These are phyloP conservation scores for Pythium aphanidermatum DNA, from an alignment of 352 stramenopile species.

Conservation along the genomic window DNA sequence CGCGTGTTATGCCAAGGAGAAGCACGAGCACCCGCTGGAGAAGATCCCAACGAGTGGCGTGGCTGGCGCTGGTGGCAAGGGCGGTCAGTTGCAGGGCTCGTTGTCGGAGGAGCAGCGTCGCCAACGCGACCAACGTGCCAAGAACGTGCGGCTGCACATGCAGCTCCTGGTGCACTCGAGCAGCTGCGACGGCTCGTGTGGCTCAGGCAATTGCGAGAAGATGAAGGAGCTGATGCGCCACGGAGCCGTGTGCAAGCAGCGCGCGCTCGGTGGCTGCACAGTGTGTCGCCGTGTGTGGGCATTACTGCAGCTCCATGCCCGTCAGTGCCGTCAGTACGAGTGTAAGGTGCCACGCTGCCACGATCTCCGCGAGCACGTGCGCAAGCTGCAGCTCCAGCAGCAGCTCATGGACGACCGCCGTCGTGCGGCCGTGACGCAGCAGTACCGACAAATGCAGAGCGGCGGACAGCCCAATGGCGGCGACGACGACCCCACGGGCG, in stretches of 20 bases:
- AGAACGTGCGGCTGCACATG: conserved; percentile 97
- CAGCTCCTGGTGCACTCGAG: conserved; percentile 96
- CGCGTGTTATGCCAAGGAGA: conserved; percentile 79
- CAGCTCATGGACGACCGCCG: conserved; percentile 97
- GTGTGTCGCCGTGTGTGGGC: conserved; percentile 97
- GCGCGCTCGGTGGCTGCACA: conserved; percentile 90
- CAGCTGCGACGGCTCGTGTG: conserved; percentile 91
- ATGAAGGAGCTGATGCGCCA: conserved; percentile 99
- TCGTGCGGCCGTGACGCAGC: conserved; percentile 80
- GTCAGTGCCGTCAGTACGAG: conserved; percentile 91
- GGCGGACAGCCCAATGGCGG: conserved; percentile 24
- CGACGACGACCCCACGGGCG: conserved; percentile 13
- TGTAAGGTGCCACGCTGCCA: conserved; percentile 96
- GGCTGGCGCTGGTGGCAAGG: conserved; percentile 7
- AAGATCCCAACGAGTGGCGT: conserved; percentile 70
- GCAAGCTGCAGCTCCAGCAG: conserved; percentile 95
- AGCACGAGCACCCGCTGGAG: conserved; percentile 72
- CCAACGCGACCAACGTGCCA: conserved; percentile 81
- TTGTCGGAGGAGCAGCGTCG: conserved; percentile 63
- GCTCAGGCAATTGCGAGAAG: conserved; percentile 96
- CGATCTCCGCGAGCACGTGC: conserved; percentile 93
- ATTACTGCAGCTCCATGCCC: conserved; percentile 95
- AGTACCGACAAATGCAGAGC: conserved; percentile 81
- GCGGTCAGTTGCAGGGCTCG: conserved; percentile 18
- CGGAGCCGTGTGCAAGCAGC: conserved; percentile 90